Conservation (phyloP, 352 stramenopile species). For the Globisporangium megalacanthum region DNA sequence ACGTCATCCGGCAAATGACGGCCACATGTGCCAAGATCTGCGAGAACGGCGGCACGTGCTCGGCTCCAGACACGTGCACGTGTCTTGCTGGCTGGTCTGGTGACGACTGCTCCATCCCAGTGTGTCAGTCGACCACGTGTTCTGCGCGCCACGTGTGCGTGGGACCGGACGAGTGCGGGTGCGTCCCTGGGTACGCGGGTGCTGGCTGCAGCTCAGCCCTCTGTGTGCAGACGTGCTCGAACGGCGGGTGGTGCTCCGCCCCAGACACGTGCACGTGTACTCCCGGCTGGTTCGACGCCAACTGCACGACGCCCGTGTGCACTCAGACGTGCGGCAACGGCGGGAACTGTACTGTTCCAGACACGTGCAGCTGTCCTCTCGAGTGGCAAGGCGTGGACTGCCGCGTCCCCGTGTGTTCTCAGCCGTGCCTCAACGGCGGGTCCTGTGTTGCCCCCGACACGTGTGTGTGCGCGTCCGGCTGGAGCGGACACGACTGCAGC, state of each 20-base stretch:
- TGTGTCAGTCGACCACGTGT: slow-evolving; percentile 47
- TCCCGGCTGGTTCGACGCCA: slow-evolving; percentile 93
- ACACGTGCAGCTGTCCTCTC: slow-evolving; percentile 85
- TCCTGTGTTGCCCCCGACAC: slow-evolving; percentile 92
- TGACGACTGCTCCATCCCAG: slow-evolving; percentile 83
- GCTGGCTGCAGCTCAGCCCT: slow-evolving; percentile 64
- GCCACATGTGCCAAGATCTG: slow-evolving; percentile 91
- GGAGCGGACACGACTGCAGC: slow-evolving; percentile 91
- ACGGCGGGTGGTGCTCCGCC: slow-evolving; percentile 84
- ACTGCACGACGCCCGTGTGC: slow-evolving; percentile 96
- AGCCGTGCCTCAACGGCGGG: slow-evolving; percentile 87
- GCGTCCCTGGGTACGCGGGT: slow-evolving; percentile 89
- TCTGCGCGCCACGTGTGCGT: slow-evolving; percentile 84
- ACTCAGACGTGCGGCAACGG: slow-evolving; percentile 95
- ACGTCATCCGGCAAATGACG: slow-evolving; percentile 89
- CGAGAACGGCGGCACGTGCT: slow-evolving; percentile 92
- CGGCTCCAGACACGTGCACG: slow-evolving; percentile 78
- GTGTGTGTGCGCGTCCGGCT: slow-evolving; percentile 91
- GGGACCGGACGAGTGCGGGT: slow-evolving; percentile 87
- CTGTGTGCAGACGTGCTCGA: slow-evolving; percentile 89
- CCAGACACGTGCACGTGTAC: slow-evolving; percentile 92
- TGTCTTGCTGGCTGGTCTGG: slow-evolving; percentile 88
- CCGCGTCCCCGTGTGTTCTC: slow-evolving; percentile 86
- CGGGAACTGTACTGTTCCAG: slow-evolving; percentile 91
- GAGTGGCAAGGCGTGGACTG: slow-evolving; percentile 92